Percentiles rank a stretch among this genome's conserved stretches.
Conservation (phyloP, 2,329 filamentous ascomycete genomes). For the Aspergillus bombycis region DNA sequence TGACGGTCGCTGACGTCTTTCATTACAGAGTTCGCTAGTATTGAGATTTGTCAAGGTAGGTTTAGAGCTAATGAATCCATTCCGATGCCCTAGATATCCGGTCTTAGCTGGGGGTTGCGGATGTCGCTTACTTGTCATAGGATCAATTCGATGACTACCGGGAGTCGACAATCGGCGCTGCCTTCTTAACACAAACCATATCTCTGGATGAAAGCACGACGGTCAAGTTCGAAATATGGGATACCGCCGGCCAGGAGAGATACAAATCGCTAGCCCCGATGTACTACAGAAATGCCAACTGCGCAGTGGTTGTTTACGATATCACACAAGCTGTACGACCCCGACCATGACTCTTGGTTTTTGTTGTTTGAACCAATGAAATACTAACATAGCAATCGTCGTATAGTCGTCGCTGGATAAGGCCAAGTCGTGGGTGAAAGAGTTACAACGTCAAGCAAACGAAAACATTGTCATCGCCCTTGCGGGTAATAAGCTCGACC, state of each 20-base stretch:
- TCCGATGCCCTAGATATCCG: neutral
- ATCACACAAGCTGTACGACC: slow-evolving; percentile 92
- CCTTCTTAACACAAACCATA: slow-evolving; percentile 98
- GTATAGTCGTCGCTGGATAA: slow-evolving; percentile 91
- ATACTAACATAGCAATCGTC: slow-evolving; percentile 20
- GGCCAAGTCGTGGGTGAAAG: slow-evolving; percentile 99
- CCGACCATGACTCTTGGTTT: neutral
- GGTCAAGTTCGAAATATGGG: slow-evolving; percentile 99
- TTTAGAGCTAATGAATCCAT: slow-evolving; percentile 5
- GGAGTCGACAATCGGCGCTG: slow-evolving; percentile 97
- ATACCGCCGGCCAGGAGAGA: slow-evolving; percentile 96
- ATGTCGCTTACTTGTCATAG: slow-evolving; percentile 49
- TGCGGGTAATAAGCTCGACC: slow-evolving; percentile 95
- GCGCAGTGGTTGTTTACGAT: slow-evolving; percentile 98
- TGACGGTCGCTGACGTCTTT: slow-evolving; percentile 36
- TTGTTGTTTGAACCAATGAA: neutral
- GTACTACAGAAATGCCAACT: slow-evolving; percentile 99
- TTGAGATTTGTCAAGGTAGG: slow-evolving; percentile 95
- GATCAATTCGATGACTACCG: slow-evolving; percentile 99
- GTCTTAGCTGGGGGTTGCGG: neutral
- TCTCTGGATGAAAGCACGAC: slow-evolving; percentile 97
- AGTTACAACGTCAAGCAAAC: slow-evolving; percentile 97
- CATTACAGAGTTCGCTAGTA: slow-evolving; percentile 85
- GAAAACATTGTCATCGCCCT: slow-evolving; percentile 99
- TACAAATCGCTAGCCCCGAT: slow-evolving; percentile 99